These are phyloP conservation scores for Cercophora newfieldiana DNA, from an alignment of 495 filamentous ascomycete genomes.

Conservation along the genomic window DNA sequence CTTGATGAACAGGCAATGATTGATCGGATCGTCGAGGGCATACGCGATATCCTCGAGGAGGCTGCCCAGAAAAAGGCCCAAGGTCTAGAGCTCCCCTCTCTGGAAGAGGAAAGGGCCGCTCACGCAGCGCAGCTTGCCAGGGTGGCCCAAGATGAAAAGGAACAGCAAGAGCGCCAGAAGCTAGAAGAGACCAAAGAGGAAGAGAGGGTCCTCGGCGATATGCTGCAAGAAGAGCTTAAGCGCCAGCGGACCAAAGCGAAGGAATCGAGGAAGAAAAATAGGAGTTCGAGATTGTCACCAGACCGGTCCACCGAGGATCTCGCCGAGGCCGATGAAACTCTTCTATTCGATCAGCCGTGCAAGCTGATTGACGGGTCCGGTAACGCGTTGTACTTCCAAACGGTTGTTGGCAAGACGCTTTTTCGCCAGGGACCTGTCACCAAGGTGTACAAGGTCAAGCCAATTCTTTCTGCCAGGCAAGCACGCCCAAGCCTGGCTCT, in stretches of 20 bases:
- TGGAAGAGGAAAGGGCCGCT: constrained; percentile 85
- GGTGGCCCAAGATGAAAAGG: constrained; percentile 49
- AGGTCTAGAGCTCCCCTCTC: constrained; percentile 72
- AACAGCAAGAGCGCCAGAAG: constrained; percentile 49
- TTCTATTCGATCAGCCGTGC: constrained; percentile 72
- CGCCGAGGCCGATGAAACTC: constrained; percentile 30
- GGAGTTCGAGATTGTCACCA: constrained; percentile 30
- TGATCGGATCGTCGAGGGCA: constrained; percentile 74
- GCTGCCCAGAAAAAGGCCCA: constrained; percentile 71
- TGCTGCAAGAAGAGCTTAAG: constrained; percentile 74
- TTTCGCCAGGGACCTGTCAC: constrained; percentile 57
- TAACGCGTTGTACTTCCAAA: constrained; percentile 59
- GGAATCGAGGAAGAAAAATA: constrained; percentile 52
- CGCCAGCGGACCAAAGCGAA: constrained; percentile 61
- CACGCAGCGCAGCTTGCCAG: constrained; percentile 54
- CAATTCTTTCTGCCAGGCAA: constrained; percentile 54
- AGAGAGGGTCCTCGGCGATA: constrained; percentile 68
- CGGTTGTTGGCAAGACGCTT: constrained; percentile 61
- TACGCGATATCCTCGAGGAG: constrained; percentile 87
- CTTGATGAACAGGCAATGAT: constrained; percentile 74
- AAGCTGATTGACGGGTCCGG: constrained; percentile 58
- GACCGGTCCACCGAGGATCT: constrained; percentile 31
- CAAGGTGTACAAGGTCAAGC: constrained; percentile 68
- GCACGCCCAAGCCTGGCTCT: constrained; percentile 63
- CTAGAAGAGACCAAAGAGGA: constrained; percentile 67